Base-by-base conservation (phyloP, 805 yeast genomes). In the Kurtzmaniella fragi region DNA sequence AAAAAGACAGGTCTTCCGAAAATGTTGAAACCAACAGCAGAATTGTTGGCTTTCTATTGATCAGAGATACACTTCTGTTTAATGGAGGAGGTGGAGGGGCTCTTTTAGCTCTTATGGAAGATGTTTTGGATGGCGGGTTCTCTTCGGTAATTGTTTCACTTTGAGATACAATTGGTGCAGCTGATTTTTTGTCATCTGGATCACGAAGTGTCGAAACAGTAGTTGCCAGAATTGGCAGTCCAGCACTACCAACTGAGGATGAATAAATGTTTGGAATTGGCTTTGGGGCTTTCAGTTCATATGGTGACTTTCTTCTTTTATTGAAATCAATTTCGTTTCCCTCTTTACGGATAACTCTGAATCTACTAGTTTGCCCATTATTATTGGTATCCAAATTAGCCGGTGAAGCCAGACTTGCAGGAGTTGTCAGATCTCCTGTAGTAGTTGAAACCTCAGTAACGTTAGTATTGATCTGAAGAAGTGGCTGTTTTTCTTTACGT, bases 301-400 rank as follows among this genome's bases (percentile, higher is more conserved):
- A 84, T 1, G 95, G 95, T 0, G 95, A 82, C 34, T 77, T 78
- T 32, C 95, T 63, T 37, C 88, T 70, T 48, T 83, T 78, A 50
- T 87, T 93, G 53, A 87, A 87, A 57, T 89, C 89, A 43, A 86
- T 86, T 50, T 84, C 95, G 27, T 74, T 67, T 11, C 74, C 77
- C n/a, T 75, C 78, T 17, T 77, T 75, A 26, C 90, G 62, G 7
- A 87, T 72, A 1, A 87, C 81, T 42, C 82, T 71, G 54, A 87
- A 86, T 0, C 87, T 66, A 31, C 74, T 50, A 12, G 36, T 17
- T 7, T 28, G 12, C 7, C 8, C 16, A 13, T 6, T 9, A 5
- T 38, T 32, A 34, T 35, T 17, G n/a, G 29, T 8, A 16, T 35
- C 17, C 6, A 31, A n/a, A 12, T 32, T 12, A 14, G 39, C 27